A percentile compares a stretch with the other conserved stretches of the same genome.
phyloP scores from a whole-genome alignment of 306 rosid species.

The Coriaria nepalensis region DNA sequence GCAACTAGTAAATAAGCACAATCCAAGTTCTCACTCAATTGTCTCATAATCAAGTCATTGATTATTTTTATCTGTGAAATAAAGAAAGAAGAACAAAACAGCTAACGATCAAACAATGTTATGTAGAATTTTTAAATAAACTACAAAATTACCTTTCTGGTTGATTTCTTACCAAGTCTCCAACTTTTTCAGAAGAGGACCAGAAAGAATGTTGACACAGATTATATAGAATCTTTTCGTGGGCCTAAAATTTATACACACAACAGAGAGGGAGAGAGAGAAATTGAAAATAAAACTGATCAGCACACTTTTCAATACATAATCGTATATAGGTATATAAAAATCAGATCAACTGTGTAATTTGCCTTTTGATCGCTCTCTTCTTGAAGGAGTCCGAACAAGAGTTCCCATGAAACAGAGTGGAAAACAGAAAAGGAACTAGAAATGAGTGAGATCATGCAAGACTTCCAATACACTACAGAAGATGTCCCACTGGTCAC shows the following conservation, averaged over 20 bases:
- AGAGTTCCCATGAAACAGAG: slow-evolving; percentile 49
- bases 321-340: slow-evolving; percentile 4
- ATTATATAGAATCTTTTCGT: slow-evolving; percentile 41
- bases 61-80: slow-evolving; percentile 49
- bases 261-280: too few relatives aligned
- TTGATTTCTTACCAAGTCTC: slow-evolving; percentile 46
- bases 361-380: slow-evolving; percentile 63
- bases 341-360: slow-evolving; percentile 7
- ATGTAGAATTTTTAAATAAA: neutral
- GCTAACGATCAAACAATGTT: slow-evolving; percentile 3
- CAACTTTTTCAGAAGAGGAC: slow-evolving; percentile 47
- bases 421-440: slow-evolving; percentile 51
- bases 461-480: slow-evolving; percentile 50
- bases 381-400: slow-evolving; percentile 45
- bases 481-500: slow-evolving; percentile 26
- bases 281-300: slow-evolving; percentile 6
- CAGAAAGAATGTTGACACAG: slow-evolving; percentile 65
- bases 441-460: slow-evolving; percentile 50
- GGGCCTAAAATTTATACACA: slow-evolving; percentile 58
- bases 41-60: slow-evolving; percentile 35
- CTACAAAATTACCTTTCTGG: slow-evolving; percentile 1
- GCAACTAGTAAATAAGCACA: slow-evolving; percentile 37
- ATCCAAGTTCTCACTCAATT: slow-evolving; percentile 44
- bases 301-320: slow-evolving; percentile 5
- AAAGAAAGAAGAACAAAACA: slow-evolving; percentile 9